Conservation (phyloP, 176 grass and related monocot genomes). For the Triticum dicoccoides region DNA sequence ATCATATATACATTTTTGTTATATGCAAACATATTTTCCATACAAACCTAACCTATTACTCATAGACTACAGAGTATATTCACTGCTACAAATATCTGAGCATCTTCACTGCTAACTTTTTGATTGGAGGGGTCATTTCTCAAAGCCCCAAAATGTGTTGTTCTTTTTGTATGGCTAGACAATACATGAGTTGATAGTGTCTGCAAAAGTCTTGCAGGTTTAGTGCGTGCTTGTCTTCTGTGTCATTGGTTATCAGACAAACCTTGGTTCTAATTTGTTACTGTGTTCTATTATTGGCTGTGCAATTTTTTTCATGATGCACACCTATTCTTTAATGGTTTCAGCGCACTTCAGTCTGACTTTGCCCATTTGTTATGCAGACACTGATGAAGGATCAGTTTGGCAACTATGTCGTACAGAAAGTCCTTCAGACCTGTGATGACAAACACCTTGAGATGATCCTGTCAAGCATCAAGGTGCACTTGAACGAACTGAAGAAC, state of each 20-base stretch:
- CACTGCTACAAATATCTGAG: not conserved
- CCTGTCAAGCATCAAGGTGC: constrained; percentile 79
- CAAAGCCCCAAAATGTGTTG: not conserved
- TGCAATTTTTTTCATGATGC: not conserved
- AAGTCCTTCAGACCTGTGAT: constrained; percentile 90
- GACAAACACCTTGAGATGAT: constrained; percentile 79
- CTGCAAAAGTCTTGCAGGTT: not conserved
- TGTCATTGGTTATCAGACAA: not conserved
- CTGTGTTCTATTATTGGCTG: not conserved
- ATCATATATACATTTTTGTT: not conserved
- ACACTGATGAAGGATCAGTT: constrained; percentile 99
- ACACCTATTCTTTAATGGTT: not conserved
- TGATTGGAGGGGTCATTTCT: not conserved
- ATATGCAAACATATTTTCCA: not conserved
- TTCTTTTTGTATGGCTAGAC: not conserved
- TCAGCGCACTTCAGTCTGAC: not conserved
- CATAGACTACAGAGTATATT: too few relatives aligned
- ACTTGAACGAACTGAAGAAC: constrained; percentile 86
- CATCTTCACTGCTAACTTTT: not conserved
- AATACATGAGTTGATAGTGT: not conserved
- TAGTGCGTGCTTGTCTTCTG: not conserved
- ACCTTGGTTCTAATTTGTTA: not conserved
- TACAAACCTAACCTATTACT: not conserved
- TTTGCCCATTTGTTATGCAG: constrained; percentile 28
- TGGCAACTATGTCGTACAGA: constrained; percentile 96